phyloP scores from a whole-genome alignment of 108 stramenopile species.

The Cylindrotheca fusiformis region DNA sequence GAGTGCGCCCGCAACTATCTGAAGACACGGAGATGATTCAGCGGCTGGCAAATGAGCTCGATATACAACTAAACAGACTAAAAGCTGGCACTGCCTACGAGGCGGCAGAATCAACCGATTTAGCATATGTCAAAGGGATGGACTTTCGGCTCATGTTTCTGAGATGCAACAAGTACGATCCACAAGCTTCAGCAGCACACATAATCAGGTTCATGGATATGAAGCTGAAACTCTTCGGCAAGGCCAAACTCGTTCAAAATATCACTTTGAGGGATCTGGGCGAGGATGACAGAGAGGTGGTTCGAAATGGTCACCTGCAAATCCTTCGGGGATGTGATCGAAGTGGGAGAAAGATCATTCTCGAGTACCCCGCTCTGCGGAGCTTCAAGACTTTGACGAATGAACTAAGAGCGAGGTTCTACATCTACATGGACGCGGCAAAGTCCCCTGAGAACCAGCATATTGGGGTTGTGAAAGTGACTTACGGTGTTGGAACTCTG shows the following conservation, averaged over 20 bases:
- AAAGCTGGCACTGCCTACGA: neutral
- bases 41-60: neutral
- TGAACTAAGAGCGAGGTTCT: constrained; percentile 1
- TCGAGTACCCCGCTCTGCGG: neutral
- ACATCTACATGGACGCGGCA: neutral
- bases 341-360: constrained; percentile 1
- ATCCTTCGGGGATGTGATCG: constrained; percentile 6
- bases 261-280: constrained; percentile 11
- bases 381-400: constrained; percentile 3
- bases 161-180: neutral
- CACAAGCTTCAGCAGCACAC: neutral
- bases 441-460: neutral
- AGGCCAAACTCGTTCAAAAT: neutral
- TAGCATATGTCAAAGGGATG: neutral
- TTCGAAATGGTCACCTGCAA: constrained; percentile 10
- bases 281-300: constrained; percentile 14
- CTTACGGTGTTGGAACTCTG: neutral
- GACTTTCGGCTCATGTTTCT: neutral
- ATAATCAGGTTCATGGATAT: neutral
- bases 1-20: neutral
- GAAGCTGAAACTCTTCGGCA: constrained; percentile 4
- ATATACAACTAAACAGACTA: neutral
- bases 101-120: neutral
- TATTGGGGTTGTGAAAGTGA: neutral
- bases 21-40: neutral